A percentile compares a stretch with the other conserved stretches of the same genome.
Evolutionary conservation across 345 rosid species (phyloP).

Genomic region (Tarenaya hassleriana): DNA sequence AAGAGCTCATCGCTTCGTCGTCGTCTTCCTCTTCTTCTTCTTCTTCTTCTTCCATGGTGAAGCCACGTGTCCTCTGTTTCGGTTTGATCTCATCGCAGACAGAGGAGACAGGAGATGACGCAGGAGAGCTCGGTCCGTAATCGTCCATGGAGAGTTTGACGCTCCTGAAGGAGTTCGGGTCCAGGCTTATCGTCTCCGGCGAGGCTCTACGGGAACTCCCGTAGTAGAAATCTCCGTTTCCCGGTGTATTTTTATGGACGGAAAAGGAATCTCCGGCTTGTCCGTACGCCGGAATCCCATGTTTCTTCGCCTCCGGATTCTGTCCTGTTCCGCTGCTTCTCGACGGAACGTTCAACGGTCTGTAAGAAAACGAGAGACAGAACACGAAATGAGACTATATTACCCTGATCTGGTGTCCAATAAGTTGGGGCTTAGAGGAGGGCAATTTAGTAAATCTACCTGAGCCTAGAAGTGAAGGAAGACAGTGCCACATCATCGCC

Average conservation of each 20-base stretch:
- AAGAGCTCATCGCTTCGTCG: constrained; percentile 71
- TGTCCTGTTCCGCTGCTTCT: constrained; percentile 58
- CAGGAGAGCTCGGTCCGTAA: constrained; percentile 56
- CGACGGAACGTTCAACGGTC: constrained; percentile 73
- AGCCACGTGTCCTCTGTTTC: constrained; percentile 27
- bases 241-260: constrained; percentile 32
- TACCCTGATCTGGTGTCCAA: neutral
- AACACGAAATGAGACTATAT: neutral
- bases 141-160: constrained; percentile 42
- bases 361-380: constrained; percentile 14
- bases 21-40: constrained; percentile 43
- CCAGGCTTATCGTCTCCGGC: constrained; percentile 60
- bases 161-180: constrained; percentile 48
- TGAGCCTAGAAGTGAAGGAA: constrained; percentile 76
- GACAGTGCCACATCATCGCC: constrained; percentile 63
- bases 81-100: constrained; percentile 41
- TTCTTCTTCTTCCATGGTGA: constrained; percentile 30
- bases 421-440: neutral
- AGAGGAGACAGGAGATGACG: constrained; percentile 65
- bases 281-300: constrained; percentile 31
- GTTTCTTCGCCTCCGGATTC: constrained; percentile 29
- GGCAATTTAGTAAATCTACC: constrained; percentile 35
- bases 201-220: constrained; percentile 44
- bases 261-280: constrained; percentile 23
- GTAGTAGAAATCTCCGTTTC: constrained; percentile 23